A percentile compares a stretch with the other conserved stretches of the same genome.
These are phyloP conservation scores for Leishmania turanica DNA, from an alignment of 208 protist genomes.

Conservation along the genomic window DNA sequence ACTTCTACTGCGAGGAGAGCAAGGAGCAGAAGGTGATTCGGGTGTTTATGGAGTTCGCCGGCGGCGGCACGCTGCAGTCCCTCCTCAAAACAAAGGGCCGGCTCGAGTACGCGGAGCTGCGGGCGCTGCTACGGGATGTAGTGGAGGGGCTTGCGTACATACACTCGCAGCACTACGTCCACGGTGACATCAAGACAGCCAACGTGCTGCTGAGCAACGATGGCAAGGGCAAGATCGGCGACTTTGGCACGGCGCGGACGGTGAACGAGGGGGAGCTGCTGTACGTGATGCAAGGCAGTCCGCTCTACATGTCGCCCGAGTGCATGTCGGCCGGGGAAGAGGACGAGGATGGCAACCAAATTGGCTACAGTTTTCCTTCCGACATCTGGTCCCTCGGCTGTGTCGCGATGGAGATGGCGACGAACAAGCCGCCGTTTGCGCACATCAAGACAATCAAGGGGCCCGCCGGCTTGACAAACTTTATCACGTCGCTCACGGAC, in stretches of 20 bases:
- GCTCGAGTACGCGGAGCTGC: constrained; percentile 67
- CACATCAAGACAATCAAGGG: constrained; percentile 77
- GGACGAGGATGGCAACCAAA: constrained; percentile 62
- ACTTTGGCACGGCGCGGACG: constrained; percentile 89
- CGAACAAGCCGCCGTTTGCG: constrained; percentile 83
- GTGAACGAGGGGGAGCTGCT: constrained; percentile 65
- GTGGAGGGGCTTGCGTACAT: constrained; percentile 91
- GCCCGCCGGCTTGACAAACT: constrained; percentile 72
- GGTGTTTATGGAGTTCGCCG: constrained; percentile 93
- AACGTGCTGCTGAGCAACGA: constrained; percentile 89
- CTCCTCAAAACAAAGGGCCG: constrained; percentile 59
- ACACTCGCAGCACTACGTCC: constrained; percentile 90
- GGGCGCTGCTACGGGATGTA: constrained; percentile 71
- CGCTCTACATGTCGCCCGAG: constrained; percentile 91
- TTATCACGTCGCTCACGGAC: constrained; percentile 82
- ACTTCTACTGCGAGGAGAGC: constrained; percentile 92
- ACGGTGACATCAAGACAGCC: constrained; percentile 93
- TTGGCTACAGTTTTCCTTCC: constrained; percentile 82
- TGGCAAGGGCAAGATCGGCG: constrained; percentile 88
- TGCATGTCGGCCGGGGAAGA: constrained; percentile 82
- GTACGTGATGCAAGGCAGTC: constrained; percentile 88
- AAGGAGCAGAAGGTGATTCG: constrained; percentile 62
- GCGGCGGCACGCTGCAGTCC: constrained; percentile 77
- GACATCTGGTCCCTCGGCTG: constrained; percentile 92
- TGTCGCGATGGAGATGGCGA: constrained; percentile 88